Base-by-base conservation (phyloP, 495 filamentous ascomycete genomes). In the Penicillium odoratum region DNA sequence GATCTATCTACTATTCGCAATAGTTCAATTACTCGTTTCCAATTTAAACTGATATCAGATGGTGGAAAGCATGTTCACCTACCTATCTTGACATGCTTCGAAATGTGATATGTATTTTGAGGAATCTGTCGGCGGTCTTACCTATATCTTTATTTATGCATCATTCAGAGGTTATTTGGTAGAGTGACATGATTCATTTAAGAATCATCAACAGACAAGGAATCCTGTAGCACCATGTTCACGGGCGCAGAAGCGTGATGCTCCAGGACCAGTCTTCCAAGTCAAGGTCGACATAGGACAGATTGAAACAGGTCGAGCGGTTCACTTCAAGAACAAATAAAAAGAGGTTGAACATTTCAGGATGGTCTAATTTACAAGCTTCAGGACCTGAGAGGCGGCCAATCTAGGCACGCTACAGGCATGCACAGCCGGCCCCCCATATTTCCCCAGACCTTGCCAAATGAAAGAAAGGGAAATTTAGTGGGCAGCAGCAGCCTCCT, bases 401-500 rank as follows among this genome's bases (percentile, higher is more conserved):
- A 66, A 59, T 57, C 42, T 56, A 60, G 56, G 61, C 57, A 55
- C 54, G 55, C 56, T 61, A 59, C 58, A 61, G 62, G 62, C 60
- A 66, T 65, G 56, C 58, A 63, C 47, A 38, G 43, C 59, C 58
- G 55, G 51, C 59, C 63, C 57, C 61, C 63, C 72, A 64, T 56
- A 64, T 60, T 67, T 69, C 69, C 65, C 67, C 63, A 65, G 61
- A 68, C 62, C 68, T 68, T 65, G 65, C 59, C 61, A 64, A 65
- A 60, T 54, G 56, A 61, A 66, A 58, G 53, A 53, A 65, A 68
- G 68, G 50, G 36, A 44, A 44, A 60, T 67, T 63, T 79, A 78
- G 70, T 78, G 76, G 55, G 76, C 71, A 66, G 78, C 79, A 64
- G 75, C 71, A 62, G 75, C 67, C 69, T 80, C 77, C 68, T 81